Percentiles rank a stretch among this genome's conserved stretches.
These are phyloP conservation scores for Clarkia xantiana DNA, from an alignment of 345 rosid species.

Conservation along the genomic window DNA sequence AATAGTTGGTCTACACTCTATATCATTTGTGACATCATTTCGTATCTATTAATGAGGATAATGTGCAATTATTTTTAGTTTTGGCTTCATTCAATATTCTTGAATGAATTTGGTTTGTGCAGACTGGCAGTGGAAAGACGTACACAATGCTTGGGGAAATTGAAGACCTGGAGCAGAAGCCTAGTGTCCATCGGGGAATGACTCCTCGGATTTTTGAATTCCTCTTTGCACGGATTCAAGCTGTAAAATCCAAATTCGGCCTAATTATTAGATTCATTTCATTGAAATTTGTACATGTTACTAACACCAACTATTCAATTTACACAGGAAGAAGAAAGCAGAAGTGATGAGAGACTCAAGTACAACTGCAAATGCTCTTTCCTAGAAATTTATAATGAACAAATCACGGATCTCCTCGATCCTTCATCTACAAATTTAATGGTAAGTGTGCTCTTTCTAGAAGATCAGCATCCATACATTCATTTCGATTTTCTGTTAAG, in stretches of 20 bases:
- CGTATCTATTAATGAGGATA: no score
- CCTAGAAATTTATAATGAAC: slow-evolving; percentile 93
- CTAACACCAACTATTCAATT: not conserved
- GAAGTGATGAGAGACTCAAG: slow-evolving; percentile 72
- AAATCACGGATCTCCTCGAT: slow-evolving; percentile 91
- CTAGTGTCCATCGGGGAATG: slow-evolving; percentile 81
- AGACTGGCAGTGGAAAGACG: slow-evolving; percentile 99
- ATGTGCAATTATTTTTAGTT: not conserved
- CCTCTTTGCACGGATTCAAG: slow-evolving; percentile 92
- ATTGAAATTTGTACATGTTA: not conserved
- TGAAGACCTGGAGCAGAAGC: slow-evolving; percentile 63
- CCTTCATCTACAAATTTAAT: slow-evolving; percentile 78
- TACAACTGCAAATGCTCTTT: slow-evolving; percentile 95
- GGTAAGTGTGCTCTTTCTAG: slow-evolving; percentile 22
- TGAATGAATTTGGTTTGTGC: slow-evolving; percentile 13
- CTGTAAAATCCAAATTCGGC: slow-evolving; percentile 24
- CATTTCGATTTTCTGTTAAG: slow-evolving; percentile 7
- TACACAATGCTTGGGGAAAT: slow-evolving; percentile 85
- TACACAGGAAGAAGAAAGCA: slow-evolving; percentile 84
- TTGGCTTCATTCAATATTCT: not conserved
- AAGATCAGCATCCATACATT: slow-evolving; percentile 7
- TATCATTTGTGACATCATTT: no score
- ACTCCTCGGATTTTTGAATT: slow-evolving; percentile 93
- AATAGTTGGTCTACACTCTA: no score
- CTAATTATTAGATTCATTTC: no score